Conservation (phyloP, 768 basidiomycete species). For the Amanita thiersii region DNA sequence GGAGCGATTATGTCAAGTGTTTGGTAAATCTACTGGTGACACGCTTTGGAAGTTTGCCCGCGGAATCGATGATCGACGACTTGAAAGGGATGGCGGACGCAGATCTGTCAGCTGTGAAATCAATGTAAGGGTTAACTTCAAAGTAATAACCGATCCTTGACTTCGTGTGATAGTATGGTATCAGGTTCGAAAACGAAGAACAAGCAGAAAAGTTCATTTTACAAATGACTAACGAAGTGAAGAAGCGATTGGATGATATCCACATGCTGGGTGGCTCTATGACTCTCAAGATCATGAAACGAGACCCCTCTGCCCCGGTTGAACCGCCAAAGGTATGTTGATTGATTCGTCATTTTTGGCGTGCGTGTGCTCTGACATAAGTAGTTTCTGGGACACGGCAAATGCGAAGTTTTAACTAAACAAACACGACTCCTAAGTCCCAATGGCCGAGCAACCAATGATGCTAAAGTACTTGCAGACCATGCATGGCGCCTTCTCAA, state of each 20-base stretch:
- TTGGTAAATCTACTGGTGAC: conserved; percentile 80
- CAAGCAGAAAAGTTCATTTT: conserved; percentile 76
- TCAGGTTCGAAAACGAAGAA: conserved; percentile 78
- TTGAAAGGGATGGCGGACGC: conserved; percentile 80
- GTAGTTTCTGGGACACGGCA: conserved; percentile 89
- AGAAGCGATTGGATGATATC: conserved; percentile 58
- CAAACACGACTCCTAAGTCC: conserved; percentile 51
- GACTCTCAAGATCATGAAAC: conserved; percentile 84
- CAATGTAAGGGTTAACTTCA: conserved; percentile 52
- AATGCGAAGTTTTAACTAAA: conserved; percentile 76
- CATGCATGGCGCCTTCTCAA: conserved; percentile 71
- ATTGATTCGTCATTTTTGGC: neutral
- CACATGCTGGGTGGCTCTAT: conserved; percentile 66
- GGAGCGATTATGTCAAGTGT: conserved; percentile 51
- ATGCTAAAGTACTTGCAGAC: conserved; percentile 62
- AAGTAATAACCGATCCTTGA: neutral
- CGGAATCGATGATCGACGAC: conserved; percentile 72
- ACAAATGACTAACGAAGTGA: conserved; percentile 73
- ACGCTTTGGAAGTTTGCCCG: conserved; percentile 77
- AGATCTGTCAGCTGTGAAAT: conserved; percentile 94
- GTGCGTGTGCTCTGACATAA: conserved; percentile 4
- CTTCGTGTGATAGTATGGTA: conserved; percentile 65
- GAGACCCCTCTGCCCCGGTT: conserved; percentile 77
- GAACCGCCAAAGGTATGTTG: conserved; percentile 79
- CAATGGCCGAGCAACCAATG: conserved; percentile 65